Evolutionary conservation across 2,329 filamentous ascomycete genomes (phyloP), one percentile per base, ranked within the genome.

Genomic region (Incumbomyces delicatus): DNA sequence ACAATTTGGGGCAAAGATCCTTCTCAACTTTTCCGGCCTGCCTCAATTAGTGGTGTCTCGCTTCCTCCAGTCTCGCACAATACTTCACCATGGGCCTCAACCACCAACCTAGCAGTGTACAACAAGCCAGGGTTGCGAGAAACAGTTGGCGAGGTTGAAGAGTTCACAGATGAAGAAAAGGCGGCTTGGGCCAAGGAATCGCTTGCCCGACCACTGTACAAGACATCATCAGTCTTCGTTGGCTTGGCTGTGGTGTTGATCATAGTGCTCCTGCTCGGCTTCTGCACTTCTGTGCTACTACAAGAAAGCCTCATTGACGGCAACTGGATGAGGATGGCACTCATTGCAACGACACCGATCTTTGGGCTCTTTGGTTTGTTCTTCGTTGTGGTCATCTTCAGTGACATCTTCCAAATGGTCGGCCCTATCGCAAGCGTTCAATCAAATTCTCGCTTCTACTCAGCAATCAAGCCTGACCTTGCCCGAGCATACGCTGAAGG

Each of bases 361-460:
- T 83, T 87, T 61, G 72, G 87, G 49, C 87, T 88, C 71, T 87
- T 89, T 68, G 86, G 84, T 2, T 73, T 89, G 57, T 87, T 90
- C 70, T 88, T 90, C 61, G 80, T 74, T 17, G 83, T 88, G 63
- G 84, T 87, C 58, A 83, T 89, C 49, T 70, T 88, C 43, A 83
- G 84, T 50, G 87, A 81, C 60, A 63, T 88, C 58, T 79, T 82
- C 2, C 85, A 89, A 62, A 78, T 84, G 53, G 77, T 89, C 48
- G 86, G 86, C 4, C 85, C 86, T 1, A 77, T 88, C 47, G 75
- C 76, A 40, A 83, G 89, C 60, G 73, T 90, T 62, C 77, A 73
- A 29, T 68, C 75, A 57, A 92, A 92, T 72, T 87, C 84, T 59
- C 85, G 84, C 63, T 90, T 82, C 69, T 92, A 84, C 67, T 90